phyloP scores from a whole-genome alignment of 305 asterid species.

The Rubia tinctorum region DNA sequence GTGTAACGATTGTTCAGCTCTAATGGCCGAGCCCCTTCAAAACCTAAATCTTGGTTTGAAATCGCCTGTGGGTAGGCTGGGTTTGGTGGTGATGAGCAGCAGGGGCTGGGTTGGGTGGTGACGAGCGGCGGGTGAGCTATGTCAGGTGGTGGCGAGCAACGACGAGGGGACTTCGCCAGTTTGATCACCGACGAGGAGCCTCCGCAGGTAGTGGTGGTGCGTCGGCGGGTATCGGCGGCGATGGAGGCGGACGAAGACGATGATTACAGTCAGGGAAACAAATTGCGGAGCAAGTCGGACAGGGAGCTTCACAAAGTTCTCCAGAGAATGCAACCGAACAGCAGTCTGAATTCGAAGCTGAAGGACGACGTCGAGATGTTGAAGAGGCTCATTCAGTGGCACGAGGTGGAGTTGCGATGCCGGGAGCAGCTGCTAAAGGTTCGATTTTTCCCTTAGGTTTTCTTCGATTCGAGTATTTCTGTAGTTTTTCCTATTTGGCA shows the following conservation, averaged over 20 bases:
- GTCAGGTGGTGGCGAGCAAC: too few relatives aligned
- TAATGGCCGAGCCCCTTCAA: too few relatives aligned
- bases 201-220: constrained; percentile 27
- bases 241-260: constrained; percentile 24
- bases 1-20: too few relatives aligned
- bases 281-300: background rate
- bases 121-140: too few relatives aligned
- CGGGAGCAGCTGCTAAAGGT: constrained; percentile 36
- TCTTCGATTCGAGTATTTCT: too few relatives aligned
- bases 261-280: constrained; percentile 11
- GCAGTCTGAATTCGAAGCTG: background rate
- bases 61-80: too few relatives aligned
- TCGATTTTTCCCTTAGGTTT: background rate
- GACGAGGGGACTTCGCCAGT: constrained; percentile 32
- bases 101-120: too few relatives aligned
- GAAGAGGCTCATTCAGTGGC: constrained; percentile 11
- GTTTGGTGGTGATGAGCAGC: too few relatives aligned
- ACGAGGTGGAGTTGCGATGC: constrained; percentile 41
- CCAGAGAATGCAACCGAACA: constrained; percentile 6
- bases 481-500: too few relatives aligned
- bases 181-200: constrained; percentile 37
- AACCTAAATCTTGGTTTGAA: too few relatives aligned
- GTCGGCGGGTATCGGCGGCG: background rate
- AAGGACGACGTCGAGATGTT: constrained; percentile 51
- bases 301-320: constrained; percentile 22